Evolutionary conservation across 352 stramenopile species (phyloP).

Genomic region (Elongisporangium prolatum): DNA sequence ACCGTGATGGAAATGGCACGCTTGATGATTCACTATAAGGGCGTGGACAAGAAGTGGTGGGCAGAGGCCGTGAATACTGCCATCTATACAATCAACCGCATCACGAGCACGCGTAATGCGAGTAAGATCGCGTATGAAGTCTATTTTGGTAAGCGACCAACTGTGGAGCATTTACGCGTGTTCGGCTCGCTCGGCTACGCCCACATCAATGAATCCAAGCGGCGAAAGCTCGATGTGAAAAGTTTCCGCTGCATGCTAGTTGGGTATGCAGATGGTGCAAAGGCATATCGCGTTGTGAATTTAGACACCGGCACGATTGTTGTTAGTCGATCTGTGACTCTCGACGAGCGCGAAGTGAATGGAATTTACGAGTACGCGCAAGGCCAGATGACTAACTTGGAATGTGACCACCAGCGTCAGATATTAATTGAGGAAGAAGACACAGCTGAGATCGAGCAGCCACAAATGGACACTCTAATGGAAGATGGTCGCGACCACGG

Average conservation of each 20-base stretch:
- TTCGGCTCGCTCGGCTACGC: constrained; percentile 23
- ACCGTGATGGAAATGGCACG: constrained; percentile 20
- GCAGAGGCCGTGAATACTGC: constrained; percentile 22
- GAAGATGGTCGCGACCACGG: too few relatives aligned
- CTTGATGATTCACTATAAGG: constrained; percentile 21
- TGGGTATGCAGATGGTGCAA: constrained; percentile 11
- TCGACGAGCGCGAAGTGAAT: constrained; percentile 16
- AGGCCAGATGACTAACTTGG: too few relatives aligned
- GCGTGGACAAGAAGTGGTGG: constrained; percentile 18
- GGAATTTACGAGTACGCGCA: constrained; percentile 6
- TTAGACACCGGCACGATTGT: constrained; percentile 11
- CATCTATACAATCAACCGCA: constrained; percentile 20
- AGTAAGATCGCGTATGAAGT: constrained; percentile 16
- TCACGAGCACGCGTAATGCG: neutral
- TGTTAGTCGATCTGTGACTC: constrained; percentile 7
- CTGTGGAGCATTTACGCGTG: constrained; percentile 14
- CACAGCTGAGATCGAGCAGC: too few relatives aligned
- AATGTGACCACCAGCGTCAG: too few relatives aligned
- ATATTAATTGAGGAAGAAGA: too few relatives aligned
- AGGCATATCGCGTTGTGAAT: constrained; percentile 16
- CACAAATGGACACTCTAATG: too few relatives aligned
- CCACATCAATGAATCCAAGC: constrained; percentile 17
- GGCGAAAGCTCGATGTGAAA: constrained; percentile 20
- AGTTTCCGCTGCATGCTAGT: constrained; percentile 19
- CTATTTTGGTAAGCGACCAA: constrained; percentile 9